Evolutionary conservation across 805 yeast species (phyloP).

Genomic region (Candida bentonensis): DNA sequence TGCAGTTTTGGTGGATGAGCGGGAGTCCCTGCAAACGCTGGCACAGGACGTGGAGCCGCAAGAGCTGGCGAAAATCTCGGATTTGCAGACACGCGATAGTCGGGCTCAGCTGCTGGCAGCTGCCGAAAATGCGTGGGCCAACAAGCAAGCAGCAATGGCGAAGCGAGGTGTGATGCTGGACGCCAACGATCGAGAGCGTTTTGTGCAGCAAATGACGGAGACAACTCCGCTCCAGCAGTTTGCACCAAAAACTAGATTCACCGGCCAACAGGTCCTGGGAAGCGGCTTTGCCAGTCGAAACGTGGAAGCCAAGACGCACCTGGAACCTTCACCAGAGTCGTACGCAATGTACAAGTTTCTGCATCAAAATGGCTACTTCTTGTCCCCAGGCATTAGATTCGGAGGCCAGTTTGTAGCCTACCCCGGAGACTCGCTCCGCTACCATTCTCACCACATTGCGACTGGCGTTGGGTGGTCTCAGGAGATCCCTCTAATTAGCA

Average conservation of each 20-base stretch:
- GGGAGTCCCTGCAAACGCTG: constrained; percentile 14
- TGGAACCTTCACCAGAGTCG: constrained; percentile 7
- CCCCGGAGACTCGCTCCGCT: constrained; percentile 89
- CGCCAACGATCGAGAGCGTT: background rate
- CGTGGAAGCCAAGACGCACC: constrained; percentile 3
- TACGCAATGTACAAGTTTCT: constrained; percentile 29
- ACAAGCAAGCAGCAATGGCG: constrained; percentile 10
- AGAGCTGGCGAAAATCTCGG: constrained; percentile 8
- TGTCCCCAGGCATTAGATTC: constrained; percentile 79
- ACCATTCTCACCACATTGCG: constrained; percentile 75
- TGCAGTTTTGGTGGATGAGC: constrained; percentile 29
- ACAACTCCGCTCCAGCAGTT: background rate
- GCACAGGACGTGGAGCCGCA: constrained; percentile 6
- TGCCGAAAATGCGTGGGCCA: constrained; percentile 8
- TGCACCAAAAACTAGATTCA: background rate
- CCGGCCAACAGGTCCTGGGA: constrained; percentile 3
- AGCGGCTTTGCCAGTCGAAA: constrained; percentile 2
- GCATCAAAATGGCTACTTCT: constrained; percentile 32
- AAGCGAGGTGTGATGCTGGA: constrained; percentile 1
- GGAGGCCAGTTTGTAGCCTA: constrained; percentile 84
- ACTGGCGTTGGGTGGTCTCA: constrained; percentile 35
- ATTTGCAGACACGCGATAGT: constrained; percentile 8
- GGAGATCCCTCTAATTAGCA: constrained; percentile 38
- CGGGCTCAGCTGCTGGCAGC: constrained; percentile 10
- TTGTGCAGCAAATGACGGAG: background rate